Conservation (phyloP, 2,329 filamentous ascomycete genomes). For the Aspergillus felis region DNA sequence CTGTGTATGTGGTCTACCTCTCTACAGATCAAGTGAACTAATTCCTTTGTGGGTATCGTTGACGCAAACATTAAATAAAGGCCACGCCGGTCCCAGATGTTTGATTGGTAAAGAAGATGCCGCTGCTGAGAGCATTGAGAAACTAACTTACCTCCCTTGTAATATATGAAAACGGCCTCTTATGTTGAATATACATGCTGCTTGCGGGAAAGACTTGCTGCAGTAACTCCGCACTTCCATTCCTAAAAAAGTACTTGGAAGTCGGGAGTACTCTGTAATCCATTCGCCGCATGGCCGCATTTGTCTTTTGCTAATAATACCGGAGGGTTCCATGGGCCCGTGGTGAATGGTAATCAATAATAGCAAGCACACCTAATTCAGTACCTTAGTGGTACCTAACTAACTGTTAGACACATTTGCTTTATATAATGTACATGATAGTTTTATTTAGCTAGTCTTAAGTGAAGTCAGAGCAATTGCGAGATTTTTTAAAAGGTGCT, state of each 20-base stretch:
- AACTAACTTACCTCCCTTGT: background rate
- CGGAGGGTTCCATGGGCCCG: background rate
- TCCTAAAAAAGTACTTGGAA: background rate
- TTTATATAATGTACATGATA: background rate
- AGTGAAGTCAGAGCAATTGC: background rate
- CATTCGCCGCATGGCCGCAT: background rate
- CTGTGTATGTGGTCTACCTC: no score
- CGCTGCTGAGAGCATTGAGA: background rate
- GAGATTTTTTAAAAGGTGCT: background rate
- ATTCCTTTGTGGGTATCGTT: no score
- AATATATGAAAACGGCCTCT: background rate
- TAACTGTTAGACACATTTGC: background rate
- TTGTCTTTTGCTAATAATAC: background rate
- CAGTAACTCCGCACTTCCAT: background rate
- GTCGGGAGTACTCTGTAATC: no score
- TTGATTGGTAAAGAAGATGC: background rate
- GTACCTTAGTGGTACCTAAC: background rate
- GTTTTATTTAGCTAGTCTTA: no score
- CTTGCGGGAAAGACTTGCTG: background rate
- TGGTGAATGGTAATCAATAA: background rate
- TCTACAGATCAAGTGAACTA: no score
- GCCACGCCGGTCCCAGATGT: background rate
- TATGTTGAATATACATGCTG: background rate
- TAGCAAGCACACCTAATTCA: background rate
- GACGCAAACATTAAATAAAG: background rate